Evolutionary conservation across 768 basidiomycete species (phyloP), one percentile per base, ranked within the genome.

Genomic region (Kwoniella dendrophila): DNA sequence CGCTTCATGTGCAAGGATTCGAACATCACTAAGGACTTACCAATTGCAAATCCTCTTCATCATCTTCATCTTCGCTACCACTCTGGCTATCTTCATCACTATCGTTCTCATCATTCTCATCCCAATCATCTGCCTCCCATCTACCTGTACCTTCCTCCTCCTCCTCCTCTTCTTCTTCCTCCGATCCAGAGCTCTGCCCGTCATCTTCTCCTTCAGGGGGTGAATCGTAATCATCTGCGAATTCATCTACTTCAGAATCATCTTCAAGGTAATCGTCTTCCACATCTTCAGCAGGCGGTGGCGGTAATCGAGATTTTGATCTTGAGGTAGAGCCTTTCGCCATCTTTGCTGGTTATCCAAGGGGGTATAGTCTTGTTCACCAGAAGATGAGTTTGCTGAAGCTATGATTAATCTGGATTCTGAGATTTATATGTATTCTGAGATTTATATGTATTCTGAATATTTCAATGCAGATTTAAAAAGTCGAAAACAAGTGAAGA

Each of bases 201-300:
- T 65, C 62, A 45, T 69, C 66, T 22, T 56, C 53, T 38, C 54
- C 51, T 56, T 38, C 41, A 20, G 41, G 41, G 8, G 41, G 27
- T 56, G 53, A 56, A 44, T 33, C 36, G 48, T 63, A 66, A 38
- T 70, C 67, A 32, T 68, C 61, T 16, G 70, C 74, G 48, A 78
- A 79, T 51, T 79, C 78, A 59, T 79, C 78, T 3, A 68, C 71
- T 56, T 79, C 78, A 1, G 70, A 73, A 24, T 79, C 78, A 12
- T 44, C 61, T 20, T 73, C 71, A 22, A 73, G 65, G 38, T 63
- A 51, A 30, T 61, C 63, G 43, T 70, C 67, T 26, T 72, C 68
- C 22, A 38, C 29, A 4, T 58, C 30, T 34, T 60, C 29, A 32
- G 6, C 41, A 6, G 20, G 47, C 2, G 53, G 53, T 27, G 22